Evolutionary conservation across 2,329 filamentous ascomycete species (phyloP), one percentile per base, ranked within the genome.

Genomic region (Coniochaeta pulveracea): DNA sequence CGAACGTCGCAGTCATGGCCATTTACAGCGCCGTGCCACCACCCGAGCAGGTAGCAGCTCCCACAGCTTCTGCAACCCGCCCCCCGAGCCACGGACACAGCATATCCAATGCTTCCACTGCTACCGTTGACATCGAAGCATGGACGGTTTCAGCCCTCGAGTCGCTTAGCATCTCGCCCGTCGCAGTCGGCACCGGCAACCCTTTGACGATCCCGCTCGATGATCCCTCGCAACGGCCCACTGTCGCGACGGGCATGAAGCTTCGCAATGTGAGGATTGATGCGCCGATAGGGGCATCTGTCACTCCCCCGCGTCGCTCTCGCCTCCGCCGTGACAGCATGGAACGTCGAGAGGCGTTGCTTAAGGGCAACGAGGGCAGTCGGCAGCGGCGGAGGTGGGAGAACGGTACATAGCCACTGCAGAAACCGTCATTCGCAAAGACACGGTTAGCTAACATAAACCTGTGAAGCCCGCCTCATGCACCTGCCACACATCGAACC

Each of bases 351-450:
- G 85, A 94, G 43, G 73, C 77, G 3, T 51, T 93, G 34, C 64
- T 91, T 19, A 93, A 86, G 61, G 89, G 89, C 36, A 93, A 93
- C 45, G 86, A 95, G 56, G 89, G 89, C 21, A 89, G 76, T 47
- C 73, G 89, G 22, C 78, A 89, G 48, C 70, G 89, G 32, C 79
- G 89, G 47, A 72, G 89, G 36, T 96, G 88, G 86, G 91, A 98
- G 64, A 98, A 96, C 56, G 84, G 85, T 93, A 69, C 43, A 58
- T 19, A 6, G n/a, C 21, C 21, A 23, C 8, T 8, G 8, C 8
- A 8, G n/a, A 8, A n/a, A n/a, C 8, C 8, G 26, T 27, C 17
- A n/a, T 14, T 7, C 3, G n/a, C 10, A 22, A n/a, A 15, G 8
- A 31, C 3, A 14, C 19, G 6, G 11, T 8, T 16, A 18, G 18